Evolutionary conservation across 2,329 filamentous ascomycete genomes (phyloP).

Genomic region (Calonectria honghensis): DNA sequence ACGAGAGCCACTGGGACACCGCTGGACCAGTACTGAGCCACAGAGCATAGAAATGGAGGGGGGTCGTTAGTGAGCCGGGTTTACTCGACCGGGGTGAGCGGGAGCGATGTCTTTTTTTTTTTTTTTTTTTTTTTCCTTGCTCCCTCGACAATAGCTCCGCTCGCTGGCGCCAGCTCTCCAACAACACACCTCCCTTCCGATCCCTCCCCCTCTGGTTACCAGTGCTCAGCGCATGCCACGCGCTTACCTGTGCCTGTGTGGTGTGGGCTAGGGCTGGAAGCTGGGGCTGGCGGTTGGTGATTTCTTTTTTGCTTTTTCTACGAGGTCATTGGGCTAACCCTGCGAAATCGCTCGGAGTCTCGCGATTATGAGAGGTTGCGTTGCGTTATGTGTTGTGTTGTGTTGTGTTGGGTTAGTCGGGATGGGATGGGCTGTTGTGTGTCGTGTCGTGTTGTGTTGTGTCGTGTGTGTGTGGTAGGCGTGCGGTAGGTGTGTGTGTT

Average conservation of each 20-base stretch:
- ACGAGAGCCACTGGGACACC: conserved; percentile 46
- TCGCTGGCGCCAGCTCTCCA: conserved; percentile 50
- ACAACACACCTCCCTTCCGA: conserved; percentile 46
- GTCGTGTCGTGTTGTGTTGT: conserved; percentile 46
- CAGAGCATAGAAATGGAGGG: conserved; percentile 45
- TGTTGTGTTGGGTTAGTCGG: conserved; percentile 39
- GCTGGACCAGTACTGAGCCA: conserved; percentile 48
- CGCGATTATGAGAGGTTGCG: conserved; percentile 42
- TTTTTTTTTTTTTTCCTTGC: conserved; percentile 21
- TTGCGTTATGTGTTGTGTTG: conserved; percentile 50
- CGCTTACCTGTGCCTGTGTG: conserved; percentile 33
- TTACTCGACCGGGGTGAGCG: conserved; percentile 37
- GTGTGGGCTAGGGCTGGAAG: conserved; percentile 38
- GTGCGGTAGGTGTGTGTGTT: conserved; percentile 32
- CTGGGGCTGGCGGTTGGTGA: conserved; percentile 44
- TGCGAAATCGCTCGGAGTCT: conserved; percentile 42
- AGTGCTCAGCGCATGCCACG: conserved; percentile 39
- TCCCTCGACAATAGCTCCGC: conserved; percentile 51
- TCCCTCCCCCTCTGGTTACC: conserved; percentile 43
- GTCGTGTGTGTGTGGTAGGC: conserved; percentile 34
- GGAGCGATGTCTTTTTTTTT: conserved; percentile 52
- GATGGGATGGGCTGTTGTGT: conserved; percentile 44
- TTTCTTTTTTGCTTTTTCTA: conserved; percentile 41
- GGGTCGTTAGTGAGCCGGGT: conserved; percentile 36
- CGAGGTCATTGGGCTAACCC: conserved; percentile 39